Evolutionary conservation across 441 rosid species (phyloP).

Genomic region (Eruca vesicaria): DNA sequence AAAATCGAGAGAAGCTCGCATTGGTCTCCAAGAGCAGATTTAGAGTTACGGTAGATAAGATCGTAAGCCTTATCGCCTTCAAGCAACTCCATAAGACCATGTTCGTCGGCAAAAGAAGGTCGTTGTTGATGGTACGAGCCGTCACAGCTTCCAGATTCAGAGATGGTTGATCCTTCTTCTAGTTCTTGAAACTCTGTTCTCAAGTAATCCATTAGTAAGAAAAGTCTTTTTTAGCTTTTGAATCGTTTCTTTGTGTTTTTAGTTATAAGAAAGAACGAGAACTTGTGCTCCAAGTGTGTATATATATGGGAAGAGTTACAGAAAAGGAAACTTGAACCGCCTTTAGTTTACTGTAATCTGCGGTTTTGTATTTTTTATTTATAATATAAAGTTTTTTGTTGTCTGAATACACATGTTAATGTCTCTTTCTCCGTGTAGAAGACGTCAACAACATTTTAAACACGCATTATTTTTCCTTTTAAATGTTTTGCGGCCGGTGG

Average conservation of each 20-base stretch:
- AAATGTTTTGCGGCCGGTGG: conserved; percentile 21
- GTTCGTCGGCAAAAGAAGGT: conserved; percentile 18
- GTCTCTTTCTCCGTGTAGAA: conserved; percentile 29
- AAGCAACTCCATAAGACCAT: conserved; percentile 40
- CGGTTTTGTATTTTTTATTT: conserved; percentile 17
- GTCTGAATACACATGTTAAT: background rate
- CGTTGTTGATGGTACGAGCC: conserved; percentile 26
- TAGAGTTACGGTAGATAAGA: conserved; percentile 43
- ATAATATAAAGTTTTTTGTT: background rate
- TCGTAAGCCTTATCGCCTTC: conserved; percentile 54
- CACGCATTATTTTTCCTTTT: too few relatives aligned
- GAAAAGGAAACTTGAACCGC: conserved; percentile 27
- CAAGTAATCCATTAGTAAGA: conserved; percentile 16
- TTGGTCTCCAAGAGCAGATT: conserved; percentile 46
- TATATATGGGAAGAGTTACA: background rate
- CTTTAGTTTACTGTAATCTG: conserved; percentile 23
- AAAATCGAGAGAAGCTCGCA: conserved; percentile 42
- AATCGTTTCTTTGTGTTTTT: background rate
- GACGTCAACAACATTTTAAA: conserved; percentile 22
- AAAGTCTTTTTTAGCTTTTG: background rate
- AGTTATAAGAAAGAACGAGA: conserved; percentile 2
- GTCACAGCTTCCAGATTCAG: conserved; percentile 53
- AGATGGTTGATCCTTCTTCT: conserved; percentile 37
- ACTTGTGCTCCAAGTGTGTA: conserved; percentile 32
- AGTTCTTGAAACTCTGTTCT: conserved; percentile 22